These are phyloP conservation scores for Biscutella auriculata DNA, from an alignment of 441 rosid species.

Conservation along the genomic window DNA sequence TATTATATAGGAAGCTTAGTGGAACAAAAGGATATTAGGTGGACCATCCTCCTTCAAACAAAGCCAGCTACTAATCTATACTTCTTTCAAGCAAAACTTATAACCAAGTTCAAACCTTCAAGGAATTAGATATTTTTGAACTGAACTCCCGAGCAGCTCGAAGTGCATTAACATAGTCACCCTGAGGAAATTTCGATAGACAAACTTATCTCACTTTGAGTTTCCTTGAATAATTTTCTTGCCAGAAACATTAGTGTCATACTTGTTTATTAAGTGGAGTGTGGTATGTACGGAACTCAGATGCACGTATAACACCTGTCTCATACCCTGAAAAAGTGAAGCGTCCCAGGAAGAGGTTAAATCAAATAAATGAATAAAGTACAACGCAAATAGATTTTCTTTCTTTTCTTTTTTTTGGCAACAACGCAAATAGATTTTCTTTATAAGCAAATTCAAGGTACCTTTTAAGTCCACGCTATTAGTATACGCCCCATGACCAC, in stretches of 20 bases:
- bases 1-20: conserved; percentile 3
- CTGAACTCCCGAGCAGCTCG: conserved; percentile 68
- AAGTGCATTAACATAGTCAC: conserved; percentile 55
- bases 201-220: conserved; percentile 4
- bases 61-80: conserved; percentile 11
- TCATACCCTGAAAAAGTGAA: conserved; percentile 40
- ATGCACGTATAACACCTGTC: conserved; percentile 52
- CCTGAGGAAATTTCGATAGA: conserved; percentile 29
- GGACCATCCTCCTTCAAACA: conserved; percentile 3
- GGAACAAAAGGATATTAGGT: conserved; percentile 4
- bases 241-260: conserved; percentile 13
- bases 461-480: conserved; percentile 58
- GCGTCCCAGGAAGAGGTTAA: neutral
- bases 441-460: conserved; percentile 10
- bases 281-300: conserved; percentile 68
- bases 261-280: conserved; percentile 67
- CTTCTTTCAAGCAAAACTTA: neutral
- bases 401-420: too few relatives aligned
- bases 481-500: conserved; percentile 76
- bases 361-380: neutral
- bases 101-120: conserved; percentile 33
- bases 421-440: too few relatives aligned
- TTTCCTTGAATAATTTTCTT: neutral
- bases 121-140: conserved; percentile 43
- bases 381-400: neutral